Evolutionary conservation across 306 rosid species (phyloP), one percentile per base, ranked within the genome.

Genomic region (Sicyos baderoa): DNA sequence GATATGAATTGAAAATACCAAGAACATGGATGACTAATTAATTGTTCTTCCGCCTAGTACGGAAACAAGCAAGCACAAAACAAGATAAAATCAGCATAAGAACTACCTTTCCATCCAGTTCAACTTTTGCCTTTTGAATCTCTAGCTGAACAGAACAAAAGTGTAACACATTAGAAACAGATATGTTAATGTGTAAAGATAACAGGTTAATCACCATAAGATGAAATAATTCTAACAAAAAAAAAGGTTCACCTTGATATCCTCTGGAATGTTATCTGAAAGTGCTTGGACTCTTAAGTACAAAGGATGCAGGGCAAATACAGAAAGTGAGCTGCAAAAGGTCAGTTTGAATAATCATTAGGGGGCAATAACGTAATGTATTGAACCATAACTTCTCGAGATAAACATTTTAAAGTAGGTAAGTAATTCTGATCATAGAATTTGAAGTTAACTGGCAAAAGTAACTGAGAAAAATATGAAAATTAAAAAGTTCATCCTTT

Each of bases 241-340:
- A 17, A 37, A 49, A 11, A 53, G 45, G 45, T 57, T 67, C 72
- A 88, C 98, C 97, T 83, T 88, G 83, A 93, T 81, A 77, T 85
- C 96, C 78, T 78, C 83, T 25, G 95, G 85, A 63, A 89, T 74
- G 69, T 84, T 86, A 52, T 79, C 80, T 49, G 98, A 89, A 78
- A 93, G 96, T 72, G 89, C 91, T 72, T 93, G 90, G 64, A 93
- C 91, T 82, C 95, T 83, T 74, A 93, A 76, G 88, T 93, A 93
- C 66, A 93, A 82, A 8, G 98, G 98, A 82, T 93, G 98, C 81
- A 93, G 71, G 15, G 98, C 98, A 84, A 77, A 93, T 63, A 93
- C 98, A 22, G 98, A 93, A 51, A 93, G 89, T 59, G 98, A 93
- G 78, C 98, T 93, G 97, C 82, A 84, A 66, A 19, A 23, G 32